Evolutionary conservation across 805 yeast genomes (phyloP).

Genomic region (Candida ponderosae): DNA sequence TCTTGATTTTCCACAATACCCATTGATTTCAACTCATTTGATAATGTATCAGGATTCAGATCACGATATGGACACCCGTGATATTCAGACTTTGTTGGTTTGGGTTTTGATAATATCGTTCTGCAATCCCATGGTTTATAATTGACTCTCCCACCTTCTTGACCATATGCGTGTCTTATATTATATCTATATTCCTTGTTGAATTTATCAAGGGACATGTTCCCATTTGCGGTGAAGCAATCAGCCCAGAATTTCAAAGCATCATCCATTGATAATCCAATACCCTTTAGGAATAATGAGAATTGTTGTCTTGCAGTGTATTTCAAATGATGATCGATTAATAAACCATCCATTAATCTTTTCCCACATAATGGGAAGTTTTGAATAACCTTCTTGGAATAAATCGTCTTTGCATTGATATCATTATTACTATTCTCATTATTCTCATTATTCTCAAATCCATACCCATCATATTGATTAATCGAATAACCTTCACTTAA

Average conservation of each 20-base stretch:
- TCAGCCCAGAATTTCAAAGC: constrained; percentile 78
- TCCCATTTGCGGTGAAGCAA: constrained; percentile 54
- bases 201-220: constrained; percentile 62
- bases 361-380: constrained; percentile 82
- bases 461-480: constrained; percentile 10
- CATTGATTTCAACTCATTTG: constrained; percentile 47
- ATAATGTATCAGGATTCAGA: constrained; percentile 55
- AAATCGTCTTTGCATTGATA: constrained; percentile 56
- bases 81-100: constrained; percentile 57
- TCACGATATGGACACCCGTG: constrained; percentile 96
- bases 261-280: constrained; percentile 83
- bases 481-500: constrained; percentile 66
- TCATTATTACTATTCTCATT: constrained; percentile 30
- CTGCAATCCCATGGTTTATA: constrained; percentile 84
- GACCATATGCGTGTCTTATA: constrained; percentile 83
- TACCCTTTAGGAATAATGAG: constrained; percentile 78
- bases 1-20: constrained; percentile 53
- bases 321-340: constrained; percentile 61
- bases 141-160: constrained; percentile 83
- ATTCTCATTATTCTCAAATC: constrained; percentile 18
- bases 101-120: constrained; percentile 63
- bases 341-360: constrained; percentile 55
- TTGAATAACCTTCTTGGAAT: constrained; percentile 40
- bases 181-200: constrained; percentile 85
- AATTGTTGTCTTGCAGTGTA: constrained; percentile 83